A percentile compares a stretch with the other conserved stretches of the same genome.
Evolutionary conservation across 768 basidiomycete genomes (phyloP).

Genomic region (Auricularia cornea): DNA sequence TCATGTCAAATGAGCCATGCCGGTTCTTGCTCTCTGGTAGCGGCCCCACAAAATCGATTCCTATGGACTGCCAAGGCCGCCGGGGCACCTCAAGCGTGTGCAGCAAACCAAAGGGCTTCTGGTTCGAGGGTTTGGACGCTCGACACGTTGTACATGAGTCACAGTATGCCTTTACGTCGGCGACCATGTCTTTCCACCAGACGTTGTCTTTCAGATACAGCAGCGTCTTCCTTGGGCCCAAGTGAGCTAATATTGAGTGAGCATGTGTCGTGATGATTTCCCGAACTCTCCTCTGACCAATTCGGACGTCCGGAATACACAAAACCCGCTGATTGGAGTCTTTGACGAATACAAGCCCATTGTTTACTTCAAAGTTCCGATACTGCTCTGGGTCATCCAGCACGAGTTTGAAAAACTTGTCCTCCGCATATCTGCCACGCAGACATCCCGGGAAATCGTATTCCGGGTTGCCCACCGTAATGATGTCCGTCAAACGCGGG

Average conservation of each 20-base stretch:
- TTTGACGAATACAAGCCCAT: slow-evolving; percentile 8
- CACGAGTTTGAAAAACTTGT: slow-evolving; percentile 22
- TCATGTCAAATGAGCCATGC: slow-evolving; percentile 16
- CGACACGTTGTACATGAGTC: slow-evolving; percentile 17
- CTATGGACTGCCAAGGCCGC: slow-evolving; percentile 5
- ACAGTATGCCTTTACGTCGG: slow-evolving; percentile 21
- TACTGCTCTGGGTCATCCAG: slow-evolving; percentile 5
- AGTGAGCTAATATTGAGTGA: slow-evolving; percentile 32
- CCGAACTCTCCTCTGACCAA: slow-evolving; percentile 2
- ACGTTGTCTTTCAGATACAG: slow-evolving; percentile 5
- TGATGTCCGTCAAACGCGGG: background rate
- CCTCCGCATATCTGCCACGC: slow-evolving; percentile 10
- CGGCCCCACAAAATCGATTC: slow-evolving; percentile 20
- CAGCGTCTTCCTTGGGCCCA: slow-evolving; percentile 22
- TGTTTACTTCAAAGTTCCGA: slow-evolving; percentile 6
- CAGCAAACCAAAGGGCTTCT: slow-evolving; percentile 20
- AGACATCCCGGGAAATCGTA: slow-evolving; percentile 11
- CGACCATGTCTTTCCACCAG: slow-evolving; percentile 33
- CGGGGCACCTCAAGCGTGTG: slow-evolving; percentile 16
- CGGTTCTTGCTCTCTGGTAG: slow-evolving; percentile 17
- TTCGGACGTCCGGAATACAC: slow-evolving; percentile 9
- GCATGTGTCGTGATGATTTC: slow-evolving; percentile 11
- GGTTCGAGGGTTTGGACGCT: slow-evolving; percentile 12
- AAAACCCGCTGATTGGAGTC: background rate
- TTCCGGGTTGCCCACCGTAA: slow-evolving; percentile 4